Conservation (phyloP, 768 basidiomycete genomes). For the Leccinum incarnatum region DNA sequence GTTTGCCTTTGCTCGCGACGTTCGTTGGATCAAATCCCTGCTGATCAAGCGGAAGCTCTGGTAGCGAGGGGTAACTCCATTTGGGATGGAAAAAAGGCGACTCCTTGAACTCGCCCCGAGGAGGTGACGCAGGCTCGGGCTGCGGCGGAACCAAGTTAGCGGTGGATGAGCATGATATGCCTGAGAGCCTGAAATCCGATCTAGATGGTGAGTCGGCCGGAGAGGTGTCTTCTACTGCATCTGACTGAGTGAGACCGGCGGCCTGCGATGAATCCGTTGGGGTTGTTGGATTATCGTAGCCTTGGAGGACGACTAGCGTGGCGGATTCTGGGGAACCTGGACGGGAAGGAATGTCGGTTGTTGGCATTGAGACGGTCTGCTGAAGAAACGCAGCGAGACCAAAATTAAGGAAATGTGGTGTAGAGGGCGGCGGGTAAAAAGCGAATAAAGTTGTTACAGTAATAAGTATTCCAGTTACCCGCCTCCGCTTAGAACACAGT, state of each 20-base stretch:
- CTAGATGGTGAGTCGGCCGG: conserved; percentile 15
- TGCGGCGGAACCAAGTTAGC: conserved; percentile 23
- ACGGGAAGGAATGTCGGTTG: conserved; percentile 6
- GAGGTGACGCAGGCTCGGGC: conserved; percentile 2
- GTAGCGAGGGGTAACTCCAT: conserved; percentile 29
- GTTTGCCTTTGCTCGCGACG: conserved; percentile 1
- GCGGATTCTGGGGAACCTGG: conserved; percentile 28
- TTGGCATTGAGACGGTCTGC: conserved; percentile 11
- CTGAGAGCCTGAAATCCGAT: conserved; percentile 24
- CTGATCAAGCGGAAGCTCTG: conserved; percentile 18
- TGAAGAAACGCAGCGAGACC: conserved; percentile 2
- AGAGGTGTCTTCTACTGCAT: conserved; percentile 6
- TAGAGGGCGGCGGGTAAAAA: conserved; percentile 18
- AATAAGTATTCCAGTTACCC: not conserved
- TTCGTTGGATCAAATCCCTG: conserved; percentile 1
- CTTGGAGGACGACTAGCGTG: conserved; percentile 27
- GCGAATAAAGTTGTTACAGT: conserved; percentile 4
- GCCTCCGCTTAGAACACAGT: conserved; percentile 14
- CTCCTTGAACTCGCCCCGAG: conserved; percentile 23
- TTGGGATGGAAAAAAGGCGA: conserved; percentile 23
- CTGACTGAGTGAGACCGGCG: not conserved
- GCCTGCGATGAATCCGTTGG: not conserved
- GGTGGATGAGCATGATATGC: conserved; percentile 23
- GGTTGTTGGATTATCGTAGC: conserved; percentile 18
- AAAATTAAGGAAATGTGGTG: not conserved